Evolutionary conservation across 805 yeast species (phyloP).

Genomic region (Komagataella pastoris): DNA sequence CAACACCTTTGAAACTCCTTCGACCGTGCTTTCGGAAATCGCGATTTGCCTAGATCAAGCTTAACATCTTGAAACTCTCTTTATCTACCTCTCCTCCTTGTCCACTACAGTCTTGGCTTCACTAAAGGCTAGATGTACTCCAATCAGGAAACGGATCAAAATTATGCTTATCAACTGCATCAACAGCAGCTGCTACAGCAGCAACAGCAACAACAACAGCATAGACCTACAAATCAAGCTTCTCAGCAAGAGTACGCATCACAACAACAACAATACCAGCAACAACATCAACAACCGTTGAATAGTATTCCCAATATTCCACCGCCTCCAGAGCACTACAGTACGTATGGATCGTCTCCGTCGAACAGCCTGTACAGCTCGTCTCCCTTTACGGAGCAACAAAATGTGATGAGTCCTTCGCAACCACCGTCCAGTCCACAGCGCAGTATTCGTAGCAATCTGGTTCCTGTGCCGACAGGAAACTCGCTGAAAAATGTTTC

Average conservation of each 20-base stretch:
- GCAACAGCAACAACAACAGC: constrained; percentile 16
- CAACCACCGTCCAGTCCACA: constrained; percentile 22
- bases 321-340: background rate
- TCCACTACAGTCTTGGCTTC: background rate
- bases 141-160: constrained; percentile 1
- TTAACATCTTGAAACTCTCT: background rate
- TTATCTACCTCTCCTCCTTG: background rate
- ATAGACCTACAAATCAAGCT: background rate
- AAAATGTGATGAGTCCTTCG: constrained; percentile 3
- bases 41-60: background rate
- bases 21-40: background rate
- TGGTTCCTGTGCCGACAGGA: constrained; percentile 14
- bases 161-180: constrained; percentile 1
- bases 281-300: constrained; percentile 16
- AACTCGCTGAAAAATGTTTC: background rate
- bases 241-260: background rate
- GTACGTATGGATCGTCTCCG: constrained; percentile 4
- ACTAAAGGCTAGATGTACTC: constrained; percentile 2
- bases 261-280: constrained; percentile 16
- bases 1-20: background rate
- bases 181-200: constrained; percentile 14
- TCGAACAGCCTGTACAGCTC: constrained; percentile 1
- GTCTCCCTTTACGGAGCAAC: constrained; percentile 6
- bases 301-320: constrained; percentile 11
- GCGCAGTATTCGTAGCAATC: constrained; percentile 16